Percentiles rank a stretch among this genome's conserved stretches.
phyloP scores from a whole-genome alignment of 2,329 filamentous ascomycete species.

The Colletotrichum kahawae region DNA sequence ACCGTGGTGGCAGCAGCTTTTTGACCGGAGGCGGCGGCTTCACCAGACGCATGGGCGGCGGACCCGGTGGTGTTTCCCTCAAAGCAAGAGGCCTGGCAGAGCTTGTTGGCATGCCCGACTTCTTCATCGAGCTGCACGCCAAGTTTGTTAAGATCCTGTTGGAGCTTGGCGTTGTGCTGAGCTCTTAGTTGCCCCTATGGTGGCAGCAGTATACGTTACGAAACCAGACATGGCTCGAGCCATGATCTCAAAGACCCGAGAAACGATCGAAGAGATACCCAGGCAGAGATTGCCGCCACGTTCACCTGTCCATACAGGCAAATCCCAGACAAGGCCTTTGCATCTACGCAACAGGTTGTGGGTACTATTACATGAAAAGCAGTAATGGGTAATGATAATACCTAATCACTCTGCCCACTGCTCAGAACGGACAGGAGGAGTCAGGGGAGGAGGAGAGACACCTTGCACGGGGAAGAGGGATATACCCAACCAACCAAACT shows the following conservation, averaged over 20 bases:
- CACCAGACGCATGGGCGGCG: constrained; percentile 62
- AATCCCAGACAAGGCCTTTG: not conserved
- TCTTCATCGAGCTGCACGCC: constrained; percentile 70
- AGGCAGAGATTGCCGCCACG: not conserved
- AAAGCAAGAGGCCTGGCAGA: constrained; percentile 68
- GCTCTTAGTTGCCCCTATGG: constrained; percentile 38
- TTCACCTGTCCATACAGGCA: not conserved
- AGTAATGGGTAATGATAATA: constrained; percentile 27
- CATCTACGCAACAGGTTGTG: not conserved
- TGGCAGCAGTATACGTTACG: constrained; percentile 6
- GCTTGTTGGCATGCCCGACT: constrained; percentile 69
- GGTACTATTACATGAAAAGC: not conserved
- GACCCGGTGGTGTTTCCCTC: constrained; percentile 59
- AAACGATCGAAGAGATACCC: not conserved
- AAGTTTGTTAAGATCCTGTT: constrained; percentile 68
- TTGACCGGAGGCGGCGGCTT: constrained; percentile 61
- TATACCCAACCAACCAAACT: constrained; percentile 4
- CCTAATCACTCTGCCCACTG: not conserved
- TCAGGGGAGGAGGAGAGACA: not conserved
- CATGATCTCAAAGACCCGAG: not conserved
- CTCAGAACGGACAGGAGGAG: not conserved
- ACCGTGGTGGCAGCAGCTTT: constrained; percentile 59
- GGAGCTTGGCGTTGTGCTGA: constrained; percentile 61
- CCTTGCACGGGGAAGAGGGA: not conserved
- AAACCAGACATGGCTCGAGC: not conserved